Conservation (phyloP, 2,329 filamentous ascomycete species). For the Penicillium freii region DNA sequence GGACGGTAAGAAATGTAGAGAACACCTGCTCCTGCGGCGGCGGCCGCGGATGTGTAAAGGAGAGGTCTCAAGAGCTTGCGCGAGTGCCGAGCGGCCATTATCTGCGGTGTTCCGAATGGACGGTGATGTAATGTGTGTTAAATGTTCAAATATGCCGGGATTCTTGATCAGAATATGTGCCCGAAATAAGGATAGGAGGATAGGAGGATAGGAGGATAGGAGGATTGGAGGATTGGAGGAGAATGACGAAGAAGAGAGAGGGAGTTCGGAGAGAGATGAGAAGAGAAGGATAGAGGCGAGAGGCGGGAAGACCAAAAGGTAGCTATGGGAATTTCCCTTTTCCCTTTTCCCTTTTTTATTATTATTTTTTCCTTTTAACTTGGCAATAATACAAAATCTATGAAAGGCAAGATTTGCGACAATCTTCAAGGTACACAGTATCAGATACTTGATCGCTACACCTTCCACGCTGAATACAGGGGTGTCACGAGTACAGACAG, state of each 20-base stretch:
- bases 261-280: not conserved
- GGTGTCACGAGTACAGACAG: slow-evolving; percentile 1
- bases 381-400: not conserved
- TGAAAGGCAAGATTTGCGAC: slow-evolving; percentile 15
- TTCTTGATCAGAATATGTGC: not conserved
- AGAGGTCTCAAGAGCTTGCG: slow-evolving; percentile 56
- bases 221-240: not conserved
- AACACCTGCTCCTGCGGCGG: slow-evolving; percentile 53
- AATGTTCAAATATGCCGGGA: not conserved
- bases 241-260: not conserved
- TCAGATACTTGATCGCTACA: slow-evolving; percentile 17
- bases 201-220: no score
- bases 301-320: not conserved
- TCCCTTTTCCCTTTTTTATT: not conserved
- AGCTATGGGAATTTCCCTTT: not conserved
- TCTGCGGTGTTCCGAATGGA: slow-evolving; percentile 4
- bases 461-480: slow-evolving; percentile 18
- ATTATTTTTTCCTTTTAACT: not conserved
- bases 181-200: not conserved
- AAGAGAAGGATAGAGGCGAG: not conserved
- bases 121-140: not conserved
- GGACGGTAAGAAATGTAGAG: slow-evolving; percentile 64
- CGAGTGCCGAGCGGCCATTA: slow-evolving; percentile 43
- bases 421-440: not conserved
- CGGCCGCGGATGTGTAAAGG: slow-evolving; percentile 58